Percentiles rank a stretch among this genome's conserved stretches.
Conservation (phyloP, 2,329 filamentous ascomycete species). For the Fusarium pseudocircinatum region DNA sequence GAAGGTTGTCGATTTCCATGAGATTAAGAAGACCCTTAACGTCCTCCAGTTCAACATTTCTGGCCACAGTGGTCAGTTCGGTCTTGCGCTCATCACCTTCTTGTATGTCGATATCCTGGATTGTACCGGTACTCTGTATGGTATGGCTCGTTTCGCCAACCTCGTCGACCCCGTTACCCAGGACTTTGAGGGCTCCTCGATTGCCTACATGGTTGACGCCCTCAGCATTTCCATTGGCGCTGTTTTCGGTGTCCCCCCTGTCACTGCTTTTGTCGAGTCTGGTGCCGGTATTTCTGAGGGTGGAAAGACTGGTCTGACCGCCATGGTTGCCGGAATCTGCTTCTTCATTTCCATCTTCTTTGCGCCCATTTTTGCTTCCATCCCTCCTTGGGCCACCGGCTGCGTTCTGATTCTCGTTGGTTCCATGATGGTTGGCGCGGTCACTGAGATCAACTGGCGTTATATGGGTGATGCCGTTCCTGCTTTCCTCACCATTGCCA, state of each 20-base stretch:
- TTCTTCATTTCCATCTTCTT: constrained; percentile 92
- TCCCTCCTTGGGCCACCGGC: constrained; percentile 89
- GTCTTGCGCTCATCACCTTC: constrained; percentile 86
- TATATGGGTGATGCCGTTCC: constrained; percentile 87
- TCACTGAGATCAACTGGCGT: constrained; percentile 87
- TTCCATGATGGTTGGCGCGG: constrained; percentile 84
- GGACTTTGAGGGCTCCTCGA: constrained; percentile 86
- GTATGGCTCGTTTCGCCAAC: constrained; percentile 86
- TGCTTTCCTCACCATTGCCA: constrained; percentile 82
- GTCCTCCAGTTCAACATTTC: constrained; percentile 80
- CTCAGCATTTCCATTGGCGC: constrained; percentile 81
- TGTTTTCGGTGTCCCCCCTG: constrained; percentile 79
- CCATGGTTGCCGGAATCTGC: constrained; percentile 79
- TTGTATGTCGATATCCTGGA: constrained; percentile 92
- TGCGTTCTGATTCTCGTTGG: constrained; percentile 89
- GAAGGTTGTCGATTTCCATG: constrained; percentile 85
- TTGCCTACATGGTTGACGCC: constrained; percentile 87
- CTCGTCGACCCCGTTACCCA: constrained; percentile 83
- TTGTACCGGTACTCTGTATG: constrained; percentile 86
- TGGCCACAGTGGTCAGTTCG: constrained; percentile 78
- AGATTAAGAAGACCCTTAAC: constrained; percentile 73
- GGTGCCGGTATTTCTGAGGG: constrained; percentile 90
- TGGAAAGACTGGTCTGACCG: constrained; percentile 84
- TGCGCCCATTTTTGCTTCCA: constrained; percentile 88
- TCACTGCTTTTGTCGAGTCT: constrained; percentile 90